Conservation (phyloP, 176 grass and related monocot species). For the Metroxylon sagu region DNA sequence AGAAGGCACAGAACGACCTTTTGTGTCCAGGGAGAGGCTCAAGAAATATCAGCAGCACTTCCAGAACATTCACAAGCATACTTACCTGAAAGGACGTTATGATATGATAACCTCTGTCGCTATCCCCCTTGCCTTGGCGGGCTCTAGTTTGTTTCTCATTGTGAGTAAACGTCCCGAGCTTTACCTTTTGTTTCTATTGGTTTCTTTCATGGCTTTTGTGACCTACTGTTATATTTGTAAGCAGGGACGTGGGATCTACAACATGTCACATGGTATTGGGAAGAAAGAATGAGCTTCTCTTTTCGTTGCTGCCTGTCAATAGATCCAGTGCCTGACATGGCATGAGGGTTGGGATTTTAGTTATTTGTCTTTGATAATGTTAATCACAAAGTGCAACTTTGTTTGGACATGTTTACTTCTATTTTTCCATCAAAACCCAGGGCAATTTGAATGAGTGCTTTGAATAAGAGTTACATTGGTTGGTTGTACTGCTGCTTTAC, state of each 20-base stretch:
- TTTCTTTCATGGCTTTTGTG: background rate
- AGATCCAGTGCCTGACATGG: too few species aligned
- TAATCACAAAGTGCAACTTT: too few species aligned
- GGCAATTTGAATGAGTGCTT: too few species aligned
- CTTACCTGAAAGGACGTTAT: constrained; percentile 59
- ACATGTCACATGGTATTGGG: constrained; percentile 6
- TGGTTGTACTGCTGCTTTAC: too few species aligned
- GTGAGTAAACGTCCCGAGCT: constrained; percentile 13
- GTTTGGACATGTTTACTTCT: too few species aligned
- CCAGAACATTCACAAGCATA: constrained; percentile 52
- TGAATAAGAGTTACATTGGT: too few species aligned
- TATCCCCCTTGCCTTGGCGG: constrained; percentile 54
- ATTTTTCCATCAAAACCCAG: too few species aligned
- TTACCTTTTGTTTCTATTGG: background rate
- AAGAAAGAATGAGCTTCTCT: constrained; percentile 18
- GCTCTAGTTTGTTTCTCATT: constrained; percentile 48
- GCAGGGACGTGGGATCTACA: constrained; percentile 35
- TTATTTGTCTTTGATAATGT: too few species aligned
- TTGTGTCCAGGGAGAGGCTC: constrained; percentile 60
- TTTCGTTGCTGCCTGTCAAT: too few species aligned
- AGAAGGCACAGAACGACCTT: constrained; percentile 38
- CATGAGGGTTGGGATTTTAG: too few species aligned
- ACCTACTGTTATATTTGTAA: background rate
- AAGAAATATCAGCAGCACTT: constrained; percentile 51
- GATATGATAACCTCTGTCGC: constrained; percentile 63